Percentiles rank a stretch among this genome's conserved stretches.
phyloP scores from a whole-genome alignment of 1,284 basidiomycete species.

The Heliocybe sulcata region DNA sequence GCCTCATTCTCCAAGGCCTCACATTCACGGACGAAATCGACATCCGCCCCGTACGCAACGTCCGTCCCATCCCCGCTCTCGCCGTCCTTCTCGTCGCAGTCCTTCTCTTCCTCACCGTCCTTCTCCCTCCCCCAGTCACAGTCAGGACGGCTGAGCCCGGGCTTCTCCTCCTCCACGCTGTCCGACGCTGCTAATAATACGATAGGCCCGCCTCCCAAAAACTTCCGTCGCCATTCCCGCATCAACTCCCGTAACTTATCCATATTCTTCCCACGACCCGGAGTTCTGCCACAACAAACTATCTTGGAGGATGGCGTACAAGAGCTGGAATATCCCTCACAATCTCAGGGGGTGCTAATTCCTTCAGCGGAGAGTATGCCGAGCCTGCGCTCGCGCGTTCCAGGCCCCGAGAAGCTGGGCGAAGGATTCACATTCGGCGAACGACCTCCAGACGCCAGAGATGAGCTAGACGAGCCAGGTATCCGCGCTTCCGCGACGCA shows the following conservation, averaged over 20 bases:
- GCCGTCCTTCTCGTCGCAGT: slow-evolving; percentile 31
- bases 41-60: slow-evolving; percentile 52
- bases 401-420: slow-evolving; percentile 27
- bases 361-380: slow-evolving; percentile 39
- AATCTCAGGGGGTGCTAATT: slow-evolving; percentile 36
- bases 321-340: slow-evolving; percentile 37
- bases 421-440: slow-evolving; percentile 64
- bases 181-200: slow-evolving; percentile 11
- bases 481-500: slow-evolving; percentile 13
- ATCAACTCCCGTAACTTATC: slow-evolving; percentile 89
- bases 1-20: slow-evolving; percentile 34
- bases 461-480: slow-evolving; percentile 9
- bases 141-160: slow-evolving; percentile 14
- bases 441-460: slow-evolving; percentile 25
- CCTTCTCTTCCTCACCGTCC: slow-evolving; percentile 19
- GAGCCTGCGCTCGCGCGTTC: slow-evolving; percentile 24
- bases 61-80: slow-evolving; percentile 41
- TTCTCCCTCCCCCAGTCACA: slow-evolving; percentile 15
- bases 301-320: slow-evolving; percentile 64
- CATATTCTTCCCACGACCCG: slow-evolving; percentile 84
- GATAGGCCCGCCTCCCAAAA: slow-evolving; percentile 20
- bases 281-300: slow-evolving; percentile 46
- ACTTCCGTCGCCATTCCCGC: slow-evolving; percentile 55
- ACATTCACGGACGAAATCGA: slow-evolving; percentile 45
- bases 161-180: slow-evolving; percentile 15